Percentiles rank a stretch among this genome's conserved stretches.
Evolutionary conservation across 805 yeast species (phyloP).

Genomic region (Candida easanensis): DNA sequence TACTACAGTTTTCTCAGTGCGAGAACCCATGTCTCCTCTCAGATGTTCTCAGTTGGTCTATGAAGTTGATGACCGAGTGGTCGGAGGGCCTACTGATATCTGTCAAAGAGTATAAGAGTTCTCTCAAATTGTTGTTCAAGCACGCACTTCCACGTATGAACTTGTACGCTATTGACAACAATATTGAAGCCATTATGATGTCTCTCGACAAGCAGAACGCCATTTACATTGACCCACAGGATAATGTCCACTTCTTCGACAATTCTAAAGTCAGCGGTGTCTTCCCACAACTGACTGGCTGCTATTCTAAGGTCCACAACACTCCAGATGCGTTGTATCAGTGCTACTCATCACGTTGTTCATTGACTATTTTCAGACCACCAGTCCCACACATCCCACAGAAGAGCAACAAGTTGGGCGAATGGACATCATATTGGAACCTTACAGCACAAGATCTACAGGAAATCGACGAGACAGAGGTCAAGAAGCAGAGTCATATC

Average conservation of each 20-base stretch:
- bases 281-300: conserved; percentile 41
- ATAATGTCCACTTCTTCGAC: conserved; percentile 26
- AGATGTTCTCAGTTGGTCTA: conserved; percentile 52
- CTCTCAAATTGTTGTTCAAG: conserved; percentile 49
- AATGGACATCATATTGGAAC: conserved; percentile 70
- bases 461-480: conserved; percentile 47
- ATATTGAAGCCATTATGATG: conserved; percentile 46
- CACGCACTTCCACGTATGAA: conserved; percentile 48
- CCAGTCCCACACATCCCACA: conserved; percentile 21
- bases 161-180: conserved; percentile 46
- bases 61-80: conserved; percentile 48
- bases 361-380: conserved; percentile 27
- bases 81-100: conserved; percentile 49
- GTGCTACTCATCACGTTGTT: conserved; percentile 36
- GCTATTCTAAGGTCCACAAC: conserved; percentile 40
- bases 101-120: conserved; percentile 48
- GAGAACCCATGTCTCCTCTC: conserved; percentile 44
- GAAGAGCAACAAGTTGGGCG: conserved; percentile 32
- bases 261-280: conserved; percentile 39
- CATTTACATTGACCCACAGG: conserved; percentile 35
- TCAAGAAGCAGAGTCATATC: conserved; percentile 69
- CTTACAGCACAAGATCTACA: conserved; percentile 51
- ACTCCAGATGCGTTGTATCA: conserved; percentile 9
- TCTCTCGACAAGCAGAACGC: conserved; percentile 43
- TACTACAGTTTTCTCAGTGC: conserved; percentile 49